A percentile compares a stretch with the other conserved stretches of the same genome.
These are phyloP conservation scores for Trifolium fragiferum DNA, from an alignment of 306 rosid genomes.

Conservation along the genomic window DNA sequence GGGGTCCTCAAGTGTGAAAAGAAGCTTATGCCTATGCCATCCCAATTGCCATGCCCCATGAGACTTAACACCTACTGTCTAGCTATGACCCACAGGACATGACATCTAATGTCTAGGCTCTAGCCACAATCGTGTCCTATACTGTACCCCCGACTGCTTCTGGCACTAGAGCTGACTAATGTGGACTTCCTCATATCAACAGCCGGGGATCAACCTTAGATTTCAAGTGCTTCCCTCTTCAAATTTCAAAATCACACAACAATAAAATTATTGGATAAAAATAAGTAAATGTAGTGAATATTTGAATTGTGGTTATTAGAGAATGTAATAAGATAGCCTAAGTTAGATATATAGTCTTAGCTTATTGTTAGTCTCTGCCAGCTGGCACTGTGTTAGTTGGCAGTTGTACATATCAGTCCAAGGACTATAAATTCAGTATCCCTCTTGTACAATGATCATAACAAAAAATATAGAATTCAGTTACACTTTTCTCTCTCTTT, in stretches of 20 bases:
- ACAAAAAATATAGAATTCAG: no score
- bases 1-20: conserved; percentile 1
- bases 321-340: no score
- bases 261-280: background rate
- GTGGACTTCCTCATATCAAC: background rate
- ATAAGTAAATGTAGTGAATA: background rate
- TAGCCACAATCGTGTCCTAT: background rate
- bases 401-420: no score
- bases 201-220: conserved; percentile 1
- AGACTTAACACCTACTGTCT: background rate
- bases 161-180: conserved; percentile 11
- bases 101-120: background rate
- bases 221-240: conserved; percentile 7
- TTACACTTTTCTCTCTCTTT: no score
- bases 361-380: no score
- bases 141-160: background rate
- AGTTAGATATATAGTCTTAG: no score
- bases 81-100: background rate
- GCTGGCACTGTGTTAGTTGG: no score
- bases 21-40: conserved; percentile 11
- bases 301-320: conserved; percentile 8
- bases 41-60: background rate
- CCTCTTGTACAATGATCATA: no score
- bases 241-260: background rate
- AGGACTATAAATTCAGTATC: no score